Evolutionary conservation across 192 early-diverging fungal genomes (phyloP), one percentile per base, ranked within the genome.

Genomic region (Coemansia sp.): DNA sequence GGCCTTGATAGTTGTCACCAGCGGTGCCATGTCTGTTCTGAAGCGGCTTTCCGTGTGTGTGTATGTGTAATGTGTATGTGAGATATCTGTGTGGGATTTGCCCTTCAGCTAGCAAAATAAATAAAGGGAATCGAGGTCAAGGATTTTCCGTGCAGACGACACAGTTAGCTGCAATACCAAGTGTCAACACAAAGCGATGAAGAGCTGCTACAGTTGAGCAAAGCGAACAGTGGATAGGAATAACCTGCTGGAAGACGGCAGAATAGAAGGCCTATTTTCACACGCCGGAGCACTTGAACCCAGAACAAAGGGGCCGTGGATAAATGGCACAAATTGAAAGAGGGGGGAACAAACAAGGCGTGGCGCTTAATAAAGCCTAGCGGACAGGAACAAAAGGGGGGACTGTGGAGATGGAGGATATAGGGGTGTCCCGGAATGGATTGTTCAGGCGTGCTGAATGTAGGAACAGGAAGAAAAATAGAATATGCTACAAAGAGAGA

Each of bases 21-120:
- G 32, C 32, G 63, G 71, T 12, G 64, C 74, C 68, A 75, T 66
- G 6, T 54, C 51, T 11, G 22, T 10, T 8, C 48, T 54, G 51
- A 25, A 50, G 48, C 7, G 13, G 48, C 13, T 16, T 16, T 0
- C 19, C 20, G 20, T 50, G n/a, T 50, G n/a, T 50, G 48, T 14
- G 7, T 5, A 8, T 50, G n/a, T 16, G 48, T n/a, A n/a, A n/a
- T 50, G 48, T 14, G 7, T 5, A 8, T 50, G n/a, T 16, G 48
- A 17, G 48, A 50, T 22, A 11, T 54, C 3, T 25, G 51, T 22
- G 19, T 22, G 51, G 51, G 25, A 54, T 12, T 54, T 25, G 11
- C 51, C 51, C 20, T 54, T 54, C 2, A 25, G 10, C 5, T 32
- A 4, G 51, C 4, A 54, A 9, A 22, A 22, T 4, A 32, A 32